Conservation (phyloP, 768 basidiomycete species). For the Boletus eberwhitei region DNA sequence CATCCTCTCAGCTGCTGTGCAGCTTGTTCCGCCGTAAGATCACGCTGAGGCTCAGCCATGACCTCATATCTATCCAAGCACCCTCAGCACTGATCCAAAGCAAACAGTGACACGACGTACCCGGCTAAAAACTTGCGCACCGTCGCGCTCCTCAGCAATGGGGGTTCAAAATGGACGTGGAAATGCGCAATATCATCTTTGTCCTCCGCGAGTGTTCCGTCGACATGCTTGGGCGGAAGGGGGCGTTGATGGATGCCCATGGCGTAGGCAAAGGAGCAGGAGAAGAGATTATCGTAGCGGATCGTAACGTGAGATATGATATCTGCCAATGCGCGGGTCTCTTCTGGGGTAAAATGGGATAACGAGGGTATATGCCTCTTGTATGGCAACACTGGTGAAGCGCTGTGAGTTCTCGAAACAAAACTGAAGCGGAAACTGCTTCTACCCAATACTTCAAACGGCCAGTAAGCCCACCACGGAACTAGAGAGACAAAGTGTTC, state of each 20-base stretch:
- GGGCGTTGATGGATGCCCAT: constrained; percentile 94
- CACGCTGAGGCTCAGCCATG: constrained; percentile 88
- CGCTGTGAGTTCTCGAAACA: constrained; percentile 1
- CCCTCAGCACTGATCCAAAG: not conserved
- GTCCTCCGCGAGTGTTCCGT: constrained; percentile 32
- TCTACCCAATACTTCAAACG: constrained; percentile 75
- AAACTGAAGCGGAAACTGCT: constrained; percentile 3
- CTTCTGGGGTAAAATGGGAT: constrained; percentile 52
- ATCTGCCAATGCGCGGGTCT: constrained; percentile 62
- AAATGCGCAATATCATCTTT: constrained; percentile 66
- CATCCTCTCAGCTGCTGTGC: constrained; percentile 58
- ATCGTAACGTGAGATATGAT: constrained; percentile 62
- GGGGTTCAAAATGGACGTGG: constrained; percentile 86
- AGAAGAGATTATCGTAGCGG: constrained; percentile 77
- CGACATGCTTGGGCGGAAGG: constrained; percentile 38
- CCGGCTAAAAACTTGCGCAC: constrained; percentile 90
- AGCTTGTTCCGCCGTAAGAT: constrained; percentile 87
- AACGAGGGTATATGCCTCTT: constrained; percentile 77
- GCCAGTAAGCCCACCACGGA: constrained; percentile 97
- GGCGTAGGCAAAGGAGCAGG: constrained; percentile 87
- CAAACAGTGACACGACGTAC: constrained; percentile 37
- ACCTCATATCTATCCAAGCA: constrained; percentile 65
- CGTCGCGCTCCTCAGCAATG: constrained; percentile 74
- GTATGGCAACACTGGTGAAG: constrained; percentile 62
- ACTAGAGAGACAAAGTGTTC: constrained; percentile 81